Base-by-base conservation (phyloP, 108 stramenopile genomes). In the Nannochloropsis salina region DNA sequence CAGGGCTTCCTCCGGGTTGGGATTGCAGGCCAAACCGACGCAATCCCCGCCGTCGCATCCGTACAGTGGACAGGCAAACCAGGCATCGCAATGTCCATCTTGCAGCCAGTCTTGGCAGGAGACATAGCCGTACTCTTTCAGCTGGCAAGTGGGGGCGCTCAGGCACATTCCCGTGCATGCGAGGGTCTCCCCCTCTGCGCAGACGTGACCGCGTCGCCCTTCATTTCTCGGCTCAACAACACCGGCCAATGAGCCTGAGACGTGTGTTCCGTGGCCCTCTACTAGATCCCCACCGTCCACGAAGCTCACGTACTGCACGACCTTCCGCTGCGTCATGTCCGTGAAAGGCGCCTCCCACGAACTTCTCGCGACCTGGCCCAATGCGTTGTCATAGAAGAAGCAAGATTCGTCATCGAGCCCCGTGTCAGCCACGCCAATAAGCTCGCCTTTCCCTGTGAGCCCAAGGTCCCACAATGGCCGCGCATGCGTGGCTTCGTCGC, bases 251-350 rank as follows among this genome's bases (percentile, higher is more conserved):
- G 87, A 88, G 42, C 87, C 87, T 18, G 84, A 20, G 9, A 85
- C 87, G 44, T 90, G 89, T 21, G 89, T 83, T 9, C 90, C 90
- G 85, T 90, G 90, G 3, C 90, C 90, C 40, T 81, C 44, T 44
- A 85, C 86, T 40, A 83, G 43, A 45, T 91, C 90, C 5, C 44
- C 79, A 82, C 88, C 87, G 44, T 88, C 87, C 43, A 85, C 86
- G 82, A 21, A 91, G 43, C 45, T 85, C 31, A 91, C 86, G 44
- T 91, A 91, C 82, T 91, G 90, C 82, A 91, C 88, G 4, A 91
- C 87, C 89, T 90, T 91, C 6, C 90, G 87, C 87, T 86, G 45
- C 12, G 43, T 41, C 74, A 88, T 44, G 82, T 91, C 88, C 41
- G 82, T 85, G 43, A 44, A 6, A 18, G 85, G 40, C 10, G 40